phyloP scores from a whole-genome alignment of 2,329 filamentous ascomycete genomes.

The Aspergillus fumigatiaffinis region DNA sequence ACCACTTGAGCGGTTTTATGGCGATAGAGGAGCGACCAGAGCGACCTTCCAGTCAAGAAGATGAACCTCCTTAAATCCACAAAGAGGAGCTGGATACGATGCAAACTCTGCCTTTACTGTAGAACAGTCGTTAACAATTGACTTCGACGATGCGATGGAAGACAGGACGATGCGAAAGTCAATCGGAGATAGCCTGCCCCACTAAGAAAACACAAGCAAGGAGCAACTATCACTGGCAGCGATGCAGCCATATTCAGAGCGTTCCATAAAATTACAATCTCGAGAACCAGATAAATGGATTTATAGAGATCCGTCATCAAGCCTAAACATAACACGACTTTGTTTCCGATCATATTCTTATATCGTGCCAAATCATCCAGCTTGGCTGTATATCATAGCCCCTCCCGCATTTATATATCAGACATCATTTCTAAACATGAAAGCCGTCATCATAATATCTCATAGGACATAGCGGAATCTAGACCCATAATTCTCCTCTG shows the following conservation, averaged over 20 bases:
- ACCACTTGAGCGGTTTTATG: neutral
- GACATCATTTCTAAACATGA: neutral
- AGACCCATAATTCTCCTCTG: conserved; percentile 40
- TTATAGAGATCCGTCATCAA: neutral
- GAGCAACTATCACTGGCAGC: neutral
- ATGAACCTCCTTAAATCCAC: neutral
- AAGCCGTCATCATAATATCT: conserved; percentile 1
- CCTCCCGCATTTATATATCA: neutral
- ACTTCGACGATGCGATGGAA: neutral
- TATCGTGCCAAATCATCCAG: too few species aligned
- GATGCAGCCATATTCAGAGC: neutral
- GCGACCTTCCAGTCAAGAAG: neutral
- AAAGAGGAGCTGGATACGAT: neutral
- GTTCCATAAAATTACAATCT: neutral
- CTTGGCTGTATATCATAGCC: neutral
- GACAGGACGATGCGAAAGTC: neutral
- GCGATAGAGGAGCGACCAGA: neutral
- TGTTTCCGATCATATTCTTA: neutral
- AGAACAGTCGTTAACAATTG: neutral
- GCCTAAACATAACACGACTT: neutral
- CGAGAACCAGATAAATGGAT: neutral
- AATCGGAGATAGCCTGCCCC: neutral
- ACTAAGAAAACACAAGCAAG: neutral
- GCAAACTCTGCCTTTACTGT: neutral
- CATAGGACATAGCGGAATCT: conserved; percentile 37